Percentiles rank a stretch among this genome's conserved stretches.
phyloP scores from a whole-genome alignment of 1,284 basidiomycete species.

The Cutaneotrichosporon sp. region DNA sequence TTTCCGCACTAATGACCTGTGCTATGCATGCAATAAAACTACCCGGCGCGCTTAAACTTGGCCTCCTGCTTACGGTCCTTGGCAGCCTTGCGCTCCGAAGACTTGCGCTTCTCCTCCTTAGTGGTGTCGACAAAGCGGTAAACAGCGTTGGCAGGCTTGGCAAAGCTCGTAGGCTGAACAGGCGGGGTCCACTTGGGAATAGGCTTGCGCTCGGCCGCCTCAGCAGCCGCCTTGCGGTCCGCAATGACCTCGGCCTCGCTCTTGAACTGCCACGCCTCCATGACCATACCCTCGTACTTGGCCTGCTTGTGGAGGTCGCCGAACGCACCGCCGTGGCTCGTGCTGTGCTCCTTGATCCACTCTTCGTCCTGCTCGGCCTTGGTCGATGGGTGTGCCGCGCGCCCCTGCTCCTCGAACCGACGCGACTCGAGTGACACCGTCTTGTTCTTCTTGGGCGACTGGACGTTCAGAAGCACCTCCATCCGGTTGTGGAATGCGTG shows the following conservation, averaged over 20 bases:
- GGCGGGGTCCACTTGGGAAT: not conserved
- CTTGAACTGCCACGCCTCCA: slow-evolving; percentile 48
- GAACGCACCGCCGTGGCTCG: slow-evolving; percentile 40
- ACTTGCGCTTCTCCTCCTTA: slow-evolving; percentile 13
- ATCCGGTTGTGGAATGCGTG: slow-evolving; percentile 45
- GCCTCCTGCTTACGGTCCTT: not conserved
- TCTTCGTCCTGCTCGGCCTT: slow-evolving; percentile 46
- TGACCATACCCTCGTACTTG: slow-evolving; percentile 31
- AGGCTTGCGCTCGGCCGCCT: slow-evolving; percentile 10
- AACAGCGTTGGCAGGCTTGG: slow-evolving; percentile 12
- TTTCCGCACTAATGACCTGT: slow-evolving; percentile 8
- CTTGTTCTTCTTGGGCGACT: slow-evolving; percentile 21
- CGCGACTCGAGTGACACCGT: slow-evolving; percentile 10
- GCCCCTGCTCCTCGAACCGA: slow-evolving; percentile 22
- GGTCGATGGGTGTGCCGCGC: slow-evolving; percentile 37
- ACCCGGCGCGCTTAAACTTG: slow-evolving; percentile 3
- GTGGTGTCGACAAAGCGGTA: slow-evolving; percentile 29
- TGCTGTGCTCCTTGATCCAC: slow-evolving; percentile 34
- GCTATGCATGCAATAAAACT: slow-evolving; percentile 11
- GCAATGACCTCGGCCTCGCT: slow-evolving; percentile 30
- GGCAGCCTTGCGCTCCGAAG: not conserved
- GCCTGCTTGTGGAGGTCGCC: slow-evolving; percentile 23
- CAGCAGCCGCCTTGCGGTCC: slow-evolving; percentile 22
- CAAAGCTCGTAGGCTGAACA: slow-evolving; percentile 5
- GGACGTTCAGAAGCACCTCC: slow-evolving; percentile 47